These are phyloP conservation scores for Aphanomyces astaci DNA, from an alignment of 352 stramenopile species.

Conservation along the genomic window DNA sequence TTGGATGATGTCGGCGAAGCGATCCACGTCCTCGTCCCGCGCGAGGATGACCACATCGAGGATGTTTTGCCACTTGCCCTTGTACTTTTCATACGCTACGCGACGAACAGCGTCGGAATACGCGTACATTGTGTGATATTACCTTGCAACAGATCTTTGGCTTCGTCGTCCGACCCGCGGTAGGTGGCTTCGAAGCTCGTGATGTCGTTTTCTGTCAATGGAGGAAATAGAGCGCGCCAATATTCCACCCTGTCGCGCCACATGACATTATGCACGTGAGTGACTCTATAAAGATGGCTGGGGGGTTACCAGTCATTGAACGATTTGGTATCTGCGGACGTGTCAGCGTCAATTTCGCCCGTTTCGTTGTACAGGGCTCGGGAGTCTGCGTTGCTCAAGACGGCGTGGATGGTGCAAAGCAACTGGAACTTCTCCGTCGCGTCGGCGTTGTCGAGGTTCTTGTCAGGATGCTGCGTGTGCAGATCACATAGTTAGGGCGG, in stretches of 20 bases:
- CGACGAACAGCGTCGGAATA: not conserved
- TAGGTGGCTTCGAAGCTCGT: constrained; percentile 69
- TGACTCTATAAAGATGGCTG: no score
- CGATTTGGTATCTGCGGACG: constrained; percentile 14
- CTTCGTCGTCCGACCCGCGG: constrained; percentile 77
- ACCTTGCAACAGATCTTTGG: constrained; percentile 53
- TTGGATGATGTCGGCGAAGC: constrained; percentile 61
- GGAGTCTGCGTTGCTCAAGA: constrained; percentile 69
- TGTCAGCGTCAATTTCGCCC: constrained; percentile 43
- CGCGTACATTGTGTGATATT: not conserved
- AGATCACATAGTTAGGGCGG: not conserved
- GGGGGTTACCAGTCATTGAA: constrained; percentile 39
- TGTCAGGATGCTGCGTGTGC: constrained; percentile 76
- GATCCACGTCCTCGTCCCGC: constrained; percentile 66
- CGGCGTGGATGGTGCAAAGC: constrained; percentile 74
- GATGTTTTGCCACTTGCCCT: constrained; percentile 72
- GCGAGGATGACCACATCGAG: constrained; percentile 85
- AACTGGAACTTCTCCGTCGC: constrained; percentile 81
- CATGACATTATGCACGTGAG: constrained; percentile 47
- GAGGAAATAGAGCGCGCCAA: constrained; percentile 83
- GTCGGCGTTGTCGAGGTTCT: constrained; percentile 70
- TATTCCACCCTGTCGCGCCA: constrained; percentile 53
- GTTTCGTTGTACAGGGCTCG: constrained; percentile 81
- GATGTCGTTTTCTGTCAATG: constrained; percentile 77
- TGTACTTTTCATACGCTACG: constrained; percentile 57